These are phyloP conservation scores for Hanseniaspora uvarum DNA, from an alignment of 1,139 yeast genomes.

Conservation along the genomic window DNA sequence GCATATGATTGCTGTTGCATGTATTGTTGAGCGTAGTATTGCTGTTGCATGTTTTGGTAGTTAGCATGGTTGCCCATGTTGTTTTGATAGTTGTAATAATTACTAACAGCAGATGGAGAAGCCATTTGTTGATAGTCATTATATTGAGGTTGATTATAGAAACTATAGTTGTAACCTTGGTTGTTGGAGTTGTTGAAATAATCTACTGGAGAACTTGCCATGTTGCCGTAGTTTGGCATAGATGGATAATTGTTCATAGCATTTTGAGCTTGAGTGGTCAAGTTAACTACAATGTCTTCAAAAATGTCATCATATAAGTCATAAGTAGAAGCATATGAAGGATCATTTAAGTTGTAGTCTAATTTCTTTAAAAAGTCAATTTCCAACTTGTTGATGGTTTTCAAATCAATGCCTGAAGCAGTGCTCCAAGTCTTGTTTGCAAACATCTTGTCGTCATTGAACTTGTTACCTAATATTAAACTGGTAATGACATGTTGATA, in stretches of 20 bases:
- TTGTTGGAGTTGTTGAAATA: not conserved
- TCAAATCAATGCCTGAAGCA: slow-evolving; percentile 70
- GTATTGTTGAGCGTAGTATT: slow-evolving; percentile 6
- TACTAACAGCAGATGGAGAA: not conserved
- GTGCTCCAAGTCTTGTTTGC: slow-evolving; percentile 93
- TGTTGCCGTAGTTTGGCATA: not conserved
- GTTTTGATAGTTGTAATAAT: slow-evolving; percentile 2
- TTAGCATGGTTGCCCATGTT: not conserved
- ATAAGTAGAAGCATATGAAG: slow-evolving; percentile 22
- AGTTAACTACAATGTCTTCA: slow-evolving; percentile 24
- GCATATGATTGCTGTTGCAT: slow-evolving; percentile 3
- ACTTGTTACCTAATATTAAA: slow-evolving; percentile 78
- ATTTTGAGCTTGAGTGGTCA: slow-evolving; percentile 19
- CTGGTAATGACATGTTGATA: slow-evolving; percentile 60
- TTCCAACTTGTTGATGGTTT: slow-evolving; percentile 55
- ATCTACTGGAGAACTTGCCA: not conserved
- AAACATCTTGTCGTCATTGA: slow-evolving; percentile 92
- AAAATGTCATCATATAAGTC: slow-evolving; percentile 26
- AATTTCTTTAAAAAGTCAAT: slow-evolving; percentile 52
- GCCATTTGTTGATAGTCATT: not conserved
- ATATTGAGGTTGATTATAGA: not conserved
- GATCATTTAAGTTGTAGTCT: slow-evolving; percentile 33
- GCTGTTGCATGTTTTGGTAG: slow-evolving; percentile 8
- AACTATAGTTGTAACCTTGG: not conserved
- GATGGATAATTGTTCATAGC: not conserved